phyloP scores from a whole-genome alignment of 202 grass and related monocot species.

The Schoenoplectus triqueter region DNA sequence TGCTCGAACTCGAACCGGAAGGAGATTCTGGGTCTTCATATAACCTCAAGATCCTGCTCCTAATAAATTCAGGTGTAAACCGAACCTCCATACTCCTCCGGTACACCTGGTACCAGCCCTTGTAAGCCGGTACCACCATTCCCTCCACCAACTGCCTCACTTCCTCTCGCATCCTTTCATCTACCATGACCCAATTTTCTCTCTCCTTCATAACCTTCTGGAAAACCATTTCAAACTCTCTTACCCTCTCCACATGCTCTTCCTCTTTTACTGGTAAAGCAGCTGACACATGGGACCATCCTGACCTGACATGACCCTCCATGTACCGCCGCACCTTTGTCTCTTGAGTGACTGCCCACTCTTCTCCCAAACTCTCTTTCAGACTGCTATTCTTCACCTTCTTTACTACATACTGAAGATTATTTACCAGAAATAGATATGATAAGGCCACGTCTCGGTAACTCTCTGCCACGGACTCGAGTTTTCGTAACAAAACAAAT shows the following conservation, averaged over 20 bases:
- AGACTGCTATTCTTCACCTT: conserved; percentile 60
- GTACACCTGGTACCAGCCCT: conserved; percentile 51
- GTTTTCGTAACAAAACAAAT: conserved; percentile 56
- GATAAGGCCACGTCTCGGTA: conserved; percentile 56
- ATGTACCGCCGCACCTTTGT: conserved; percentile 55
- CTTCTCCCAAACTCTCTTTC: conserved; percentile 46
- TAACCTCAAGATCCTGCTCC: conserved; percentile 43
- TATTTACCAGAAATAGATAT: conserved; percentile 83
- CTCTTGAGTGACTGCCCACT: conserved; percentile 50
- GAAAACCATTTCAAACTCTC: conserved; percentile 31
- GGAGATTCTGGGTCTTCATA: conserved; percentile 40
- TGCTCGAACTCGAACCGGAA: conserved; percentile 19
- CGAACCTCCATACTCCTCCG: conserved; percentile 16
- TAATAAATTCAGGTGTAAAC: conserved; percentile 64
- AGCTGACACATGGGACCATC: conserved; percentile 49
- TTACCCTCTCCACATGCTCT: conserved; percentile 30
- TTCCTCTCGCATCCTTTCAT: conserved; percentile 43
- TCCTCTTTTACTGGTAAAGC: conserved; percentile 28
- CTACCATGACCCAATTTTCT: conserved; percentile 52
- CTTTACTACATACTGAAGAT: conserved; percentile 59
- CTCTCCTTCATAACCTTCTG: conserved; percentile 41
- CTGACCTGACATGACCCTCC: conserved; percentile 50
- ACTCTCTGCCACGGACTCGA: conserved; percentile 64
- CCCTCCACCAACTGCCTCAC: conserved; percentile 41
- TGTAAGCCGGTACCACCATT: conserved; percentile 61